These are phyloP conservation scores for Solanum ahanhuiri DNA, from an alignment of 257 asterid genomes.

Conservation along the genomic window DNA sequence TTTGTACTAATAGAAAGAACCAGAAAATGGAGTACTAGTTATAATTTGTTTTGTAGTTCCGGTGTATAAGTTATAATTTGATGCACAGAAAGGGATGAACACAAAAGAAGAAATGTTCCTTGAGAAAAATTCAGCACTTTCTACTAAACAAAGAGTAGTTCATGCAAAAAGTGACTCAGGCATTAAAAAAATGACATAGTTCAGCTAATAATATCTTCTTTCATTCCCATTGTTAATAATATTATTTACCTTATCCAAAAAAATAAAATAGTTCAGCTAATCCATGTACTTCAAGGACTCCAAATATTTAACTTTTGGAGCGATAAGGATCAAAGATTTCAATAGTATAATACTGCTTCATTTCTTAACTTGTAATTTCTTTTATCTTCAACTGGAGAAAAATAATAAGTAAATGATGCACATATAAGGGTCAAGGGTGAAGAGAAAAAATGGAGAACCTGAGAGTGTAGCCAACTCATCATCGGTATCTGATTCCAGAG, in stretches of 20 bases:
- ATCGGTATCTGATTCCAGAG: slow-evolving; percentile 75
- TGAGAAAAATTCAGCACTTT: neutral
- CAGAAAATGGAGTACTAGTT: neutral
- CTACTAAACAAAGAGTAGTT: neutral
- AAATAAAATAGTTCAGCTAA: neutral
- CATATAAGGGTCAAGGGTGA: neutral
- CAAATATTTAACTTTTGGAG: neutral
- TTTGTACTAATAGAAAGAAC: neutral
- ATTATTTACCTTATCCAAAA: neutral
- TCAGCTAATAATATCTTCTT: neutral
- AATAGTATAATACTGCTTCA: neutral
- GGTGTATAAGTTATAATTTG: neutral
- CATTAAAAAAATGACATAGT: neutral
- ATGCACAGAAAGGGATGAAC: neutral
- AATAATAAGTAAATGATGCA: neutral
- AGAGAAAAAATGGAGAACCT: slow-evolving; percentile 26
- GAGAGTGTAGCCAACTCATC: slow-evolving; percentile 64
- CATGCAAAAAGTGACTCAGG: neutral
- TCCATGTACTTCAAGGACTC: neutral
- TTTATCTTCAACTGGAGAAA: neutral
- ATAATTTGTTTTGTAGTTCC: neutral
- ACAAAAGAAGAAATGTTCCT: neutral
- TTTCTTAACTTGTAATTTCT: neutral
- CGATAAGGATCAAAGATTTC: neutral
- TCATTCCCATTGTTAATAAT: neutral